A percentile compares a stretch with the other conserved stretches of the same genome.
phyloP scores from a whole-genome alignment of 176 grass and related monocot species.

The Eragrostis nindensis region DNA sequence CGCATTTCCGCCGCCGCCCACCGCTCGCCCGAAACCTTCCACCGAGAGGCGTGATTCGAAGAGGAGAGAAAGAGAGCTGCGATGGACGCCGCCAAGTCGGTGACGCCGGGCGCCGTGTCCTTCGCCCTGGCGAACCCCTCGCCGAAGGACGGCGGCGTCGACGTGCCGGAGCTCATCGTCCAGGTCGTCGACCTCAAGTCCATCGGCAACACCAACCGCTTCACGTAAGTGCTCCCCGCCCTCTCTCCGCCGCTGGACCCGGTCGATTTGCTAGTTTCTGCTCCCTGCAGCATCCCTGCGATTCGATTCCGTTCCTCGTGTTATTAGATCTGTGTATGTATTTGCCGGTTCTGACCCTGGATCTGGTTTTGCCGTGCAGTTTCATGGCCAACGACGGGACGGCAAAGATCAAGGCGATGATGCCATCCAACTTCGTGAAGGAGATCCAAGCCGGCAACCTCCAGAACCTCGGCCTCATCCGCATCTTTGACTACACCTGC shows the following conservation, averaged over 20 bases:
- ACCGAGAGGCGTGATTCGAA: not conserved
- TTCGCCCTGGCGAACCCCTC: constrained; percentile 56
- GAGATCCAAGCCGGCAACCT: constrained; percentile 80
- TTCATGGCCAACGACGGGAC: constrained; percentile 88
- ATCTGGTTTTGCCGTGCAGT: constrained; percentile 46
- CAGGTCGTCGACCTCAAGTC: constrained; percentile 95
- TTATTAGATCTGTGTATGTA: constrained; percentile 1
- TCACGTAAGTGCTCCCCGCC: constrained; percentile 55
- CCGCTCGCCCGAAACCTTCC: constrained; percentile 24
- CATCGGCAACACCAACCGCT: constrained; percentile 61
- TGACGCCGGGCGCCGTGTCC: constrained; percentile 65
- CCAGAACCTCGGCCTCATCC: constrained; percentile 79
- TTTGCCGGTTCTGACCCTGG: not conserved
- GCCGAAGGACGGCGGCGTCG: constrained; percentile 37
- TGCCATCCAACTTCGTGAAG: constrained; percentile 62
- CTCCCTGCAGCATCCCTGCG: not conserved
- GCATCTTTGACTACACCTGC: constrained; percentile 83
- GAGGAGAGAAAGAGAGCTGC: not conserved
- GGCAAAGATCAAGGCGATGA: constrained; percentile 81
- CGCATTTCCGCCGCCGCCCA: constrained; percentile 26
- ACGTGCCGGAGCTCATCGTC: constrained; percentile 62
- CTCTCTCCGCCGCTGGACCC: not conserved
- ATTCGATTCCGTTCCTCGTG: not conserved
- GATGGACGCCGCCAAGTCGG: constrained; percentile 47
- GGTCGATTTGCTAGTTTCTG: not conserved